Evolutionary conservation across 768 basidiomycete species (phyloP).

Genomic region (Leccinum aurantiacum): DNA sequence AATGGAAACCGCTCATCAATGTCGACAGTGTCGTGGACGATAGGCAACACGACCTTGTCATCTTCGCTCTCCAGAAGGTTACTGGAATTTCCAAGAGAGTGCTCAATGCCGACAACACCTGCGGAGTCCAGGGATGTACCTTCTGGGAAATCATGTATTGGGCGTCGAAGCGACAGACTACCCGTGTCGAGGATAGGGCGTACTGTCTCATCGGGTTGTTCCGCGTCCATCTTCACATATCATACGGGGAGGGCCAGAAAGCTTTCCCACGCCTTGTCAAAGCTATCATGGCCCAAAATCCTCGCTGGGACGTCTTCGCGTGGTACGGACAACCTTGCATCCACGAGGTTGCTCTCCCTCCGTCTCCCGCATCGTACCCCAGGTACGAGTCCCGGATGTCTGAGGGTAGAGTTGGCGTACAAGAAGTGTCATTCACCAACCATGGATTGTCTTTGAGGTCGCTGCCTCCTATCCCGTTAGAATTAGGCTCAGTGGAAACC

Average conservation of each 20-base stretch:
- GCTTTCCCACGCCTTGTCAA: slow-evolving; percentile 21
- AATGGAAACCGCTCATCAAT: slow-evolving; percentile 10
- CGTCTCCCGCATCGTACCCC: slow-evolving; percentile 14
- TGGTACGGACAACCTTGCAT: slow-evolving; percentile 13
- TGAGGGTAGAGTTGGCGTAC: slow-evolving; percentile 2
- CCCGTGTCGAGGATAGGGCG: slow-evolving; percentile 22
- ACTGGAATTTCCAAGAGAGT: slow-evolving; percentile 7
- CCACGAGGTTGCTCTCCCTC: slow-evolving; percentile 14
- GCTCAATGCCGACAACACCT: not conserved
- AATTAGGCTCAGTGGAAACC: not conserved
- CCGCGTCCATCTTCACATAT: slow-evolving; percentile 15
- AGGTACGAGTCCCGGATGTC: slow-evolving; percentile 1
- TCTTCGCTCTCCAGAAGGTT: not conserved
- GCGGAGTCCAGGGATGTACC: not conserved
- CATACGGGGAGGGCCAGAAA: slow-evolving; percentile 23
- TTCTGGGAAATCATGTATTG: slow-evolving; percentile 19
- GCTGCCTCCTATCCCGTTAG: slow-evolving; percentile 5
- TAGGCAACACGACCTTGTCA: not conserved
- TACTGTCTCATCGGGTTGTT: slow-evolving; percentile 25
- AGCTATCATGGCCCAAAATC: slow-evolving; percentile 1
- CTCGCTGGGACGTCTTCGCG: slow-evolving; percentile 14
- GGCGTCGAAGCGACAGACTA: slow-evolving; percentile 24
- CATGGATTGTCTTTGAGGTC: slow-evolving; percentile 3
- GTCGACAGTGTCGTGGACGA: not conserved
- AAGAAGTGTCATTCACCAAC: slow-evolving; percentile 1